Evolutionary conservation across 257 asterid species (phyloP), one percentile per base, ranked within the genome.

Genomic region (Solanum appendiculatum): DNA sequence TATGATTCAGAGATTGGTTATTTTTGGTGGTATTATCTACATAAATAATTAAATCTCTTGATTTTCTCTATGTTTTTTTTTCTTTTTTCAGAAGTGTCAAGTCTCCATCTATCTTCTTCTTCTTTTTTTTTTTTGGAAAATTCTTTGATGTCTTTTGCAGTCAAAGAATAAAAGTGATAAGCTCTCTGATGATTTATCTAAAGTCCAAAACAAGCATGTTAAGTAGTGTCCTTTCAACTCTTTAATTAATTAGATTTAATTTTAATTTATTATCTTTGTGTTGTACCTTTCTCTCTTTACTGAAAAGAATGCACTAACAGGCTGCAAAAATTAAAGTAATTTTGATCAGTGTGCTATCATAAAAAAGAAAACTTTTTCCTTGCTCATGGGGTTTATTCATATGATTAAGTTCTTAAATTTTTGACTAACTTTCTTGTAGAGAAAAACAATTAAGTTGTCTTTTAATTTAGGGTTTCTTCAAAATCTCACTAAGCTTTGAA

Each of bases 31-130:
- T 13, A 44, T 80, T 80, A 80, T 46, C 9, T 9, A 46, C 18
- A 80, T 33, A 69, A 3, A 69, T 69, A 48, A 80, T 54, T 54
- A 54, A 54, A 54, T 29, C 85, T 27, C n/a, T 46, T 42, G 9
- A 46, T 78, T 5, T 27, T 78, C 27, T 78, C 2, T 20, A 37
- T 73, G 2, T 3, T n/a, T 40, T 82, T 88, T 81, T 58, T 56
- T 2, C 0, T 51, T 58, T 88, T 69, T 87, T 48, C 40, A 83
- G 34, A 82, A 88, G 97, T 92, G 98, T 92, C 94, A 91, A 84
- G 96, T 95, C 98, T 88, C 90, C 90, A 91, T 94, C 98, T 88
- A 84, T 90, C 82, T 54, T 78, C 74, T 14, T 66, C 1, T n/a
- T 81, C 87, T 84, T 89, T 54, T 6, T 72, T 86, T 87, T 88